Evolutionary conservation across 176 grass and related monocot species (phyloP).

Genomic region (Neostapfia colusana): DNA sequence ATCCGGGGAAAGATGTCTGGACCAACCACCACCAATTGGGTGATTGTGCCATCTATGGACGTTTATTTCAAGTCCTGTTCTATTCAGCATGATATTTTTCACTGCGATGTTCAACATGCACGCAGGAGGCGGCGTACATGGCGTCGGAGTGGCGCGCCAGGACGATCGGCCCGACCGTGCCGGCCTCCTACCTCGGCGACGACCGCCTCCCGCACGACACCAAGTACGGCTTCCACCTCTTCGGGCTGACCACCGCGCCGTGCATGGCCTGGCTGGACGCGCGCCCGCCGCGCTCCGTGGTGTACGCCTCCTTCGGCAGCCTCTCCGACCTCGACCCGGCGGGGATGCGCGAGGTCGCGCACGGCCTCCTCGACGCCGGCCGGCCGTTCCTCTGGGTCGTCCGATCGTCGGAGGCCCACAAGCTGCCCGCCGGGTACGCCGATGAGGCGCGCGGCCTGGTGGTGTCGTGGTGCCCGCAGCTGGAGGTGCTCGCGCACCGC

Average conservation of each 20-base stretch:
- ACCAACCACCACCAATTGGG: no score
- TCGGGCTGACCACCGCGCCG: constrained; percentile 40
- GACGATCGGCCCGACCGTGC: constrained; percentile 79
- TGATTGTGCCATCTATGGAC: no score
- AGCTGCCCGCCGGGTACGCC: constrained; percentile 44
- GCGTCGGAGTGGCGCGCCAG: constrained; percentile 53
- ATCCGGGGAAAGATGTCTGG: no score
- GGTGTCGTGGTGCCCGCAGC: constrained; percentile 67
- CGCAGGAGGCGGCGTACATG: constrained; percentile 75
- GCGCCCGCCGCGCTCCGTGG: constrained; percentile 46
- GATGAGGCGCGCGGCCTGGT: constrained; percentile 30
- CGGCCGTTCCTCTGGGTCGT: constrained; percentile 71
- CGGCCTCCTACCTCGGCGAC: constrained; percentile 50
- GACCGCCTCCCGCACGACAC: constrained; percentile 43
- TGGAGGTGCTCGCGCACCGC: constrained; percentile 66
- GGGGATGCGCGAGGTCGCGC: constrained; percentile 55
- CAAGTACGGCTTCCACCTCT: constrained; percentile 74
- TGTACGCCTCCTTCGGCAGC: constrained; percentile 83
- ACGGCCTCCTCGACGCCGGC: constrained; percentile 45
- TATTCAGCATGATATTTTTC: no score
- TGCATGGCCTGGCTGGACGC: constrained; percentile 60
- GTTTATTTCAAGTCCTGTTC: no score
- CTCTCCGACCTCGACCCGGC: constrained; percentile 39
- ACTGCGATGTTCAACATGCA: no score
- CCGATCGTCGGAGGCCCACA: constrained; percentile 54